A percentile compares a stretch with the other conserved stretches of the same genome.
Evolutionary conservation across 1,284 basidiomycete species (phyloP).

Genomic region (Boletus sp.): DNA sequence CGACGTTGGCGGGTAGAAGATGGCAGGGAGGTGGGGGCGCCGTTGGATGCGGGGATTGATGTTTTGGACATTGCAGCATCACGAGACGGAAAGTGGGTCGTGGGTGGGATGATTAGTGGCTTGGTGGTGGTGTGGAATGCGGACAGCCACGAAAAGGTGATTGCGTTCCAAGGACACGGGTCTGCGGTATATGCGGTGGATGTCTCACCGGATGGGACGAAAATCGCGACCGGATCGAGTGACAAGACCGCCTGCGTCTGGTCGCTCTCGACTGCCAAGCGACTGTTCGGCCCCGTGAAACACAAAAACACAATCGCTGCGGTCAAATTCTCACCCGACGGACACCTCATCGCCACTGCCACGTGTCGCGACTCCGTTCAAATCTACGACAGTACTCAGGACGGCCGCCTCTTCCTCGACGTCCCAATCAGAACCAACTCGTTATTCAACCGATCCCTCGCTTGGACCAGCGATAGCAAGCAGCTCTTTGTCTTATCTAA

Average conservation of each 20-base stretch:
- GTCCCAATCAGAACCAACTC: no score
- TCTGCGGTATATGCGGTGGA: not conserved
- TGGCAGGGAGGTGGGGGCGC: not conserved
- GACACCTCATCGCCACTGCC: no score
- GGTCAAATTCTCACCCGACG: no score
- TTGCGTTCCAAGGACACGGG: not conserved
- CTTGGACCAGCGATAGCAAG: no score
- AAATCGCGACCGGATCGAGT: slow-evolving; percentile 1
- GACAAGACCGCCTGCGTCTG: not conserved
- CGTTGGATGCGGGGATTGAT: not conserved
- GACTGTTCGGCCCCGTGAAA: no score
- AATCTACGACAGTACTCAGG: no score
- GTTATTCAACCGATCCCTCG: no score
- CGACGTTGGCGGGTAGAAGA: slow-evolving; percentile 1
- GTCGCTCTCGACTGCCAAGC: no score
- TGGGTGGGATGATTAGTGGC: not conserved
- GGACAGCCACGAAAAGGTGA: not conserved
- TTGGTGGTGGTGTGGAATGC: slow-evolving; percentile 1
- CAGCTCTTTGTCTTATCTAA: no score
- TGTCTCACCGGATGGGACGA: slow-evolving; percentile 3
- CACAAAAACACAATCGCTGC: no score
- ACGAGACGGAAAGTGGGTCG: slow-evolving; percentile 9
- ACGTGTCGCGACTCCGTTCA: no score
- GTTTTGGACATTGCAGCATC: not conserved
- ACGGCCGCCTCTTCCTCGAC: no score